Base-by-base conservation (phyloP, 805 yeast genomes). In the Priceomyces haplophilus region DNA sequence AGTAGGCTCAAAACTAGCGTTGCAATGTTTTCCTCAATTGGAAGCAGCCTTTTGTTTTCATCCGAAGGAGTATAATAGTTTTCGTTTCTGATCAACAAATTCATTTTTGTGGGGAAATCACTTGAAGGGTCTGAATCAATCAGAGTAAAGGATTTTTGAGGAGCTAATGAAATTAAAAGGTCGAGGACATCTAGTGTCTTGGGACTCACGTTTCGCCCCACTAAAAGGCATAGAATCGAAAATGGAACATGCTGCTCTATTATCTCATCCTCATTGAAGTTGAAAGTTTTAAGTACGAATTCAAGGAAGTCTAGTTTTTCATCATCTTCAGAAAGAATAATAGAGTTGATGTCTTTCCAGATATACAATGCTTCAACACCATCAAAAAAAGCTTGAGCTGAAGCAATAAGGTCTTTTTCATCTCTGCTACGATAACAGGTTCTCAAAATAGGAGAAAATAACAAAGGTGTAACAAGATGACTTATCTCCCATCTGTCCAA, bases 401-500 rank as follows among this genome's bases (percentile, higher is more conserved):
- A 74, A 36, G 71, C 71, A 31, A 85, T 45, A 0, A 84, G 64
- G 8, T 77, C 83, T 4, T 67, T 64, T 41, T 65, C 43, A 11
- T 51, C 53, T 38, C 35, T 45, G 45, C 38, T 39, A 43, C 43
- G 48, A 56, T 49, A 69, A 2, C 83, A 73, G 3, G 79, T 68
- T 41, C 62, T 50, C 38, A 93, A 61, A 2, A 87, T 68, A 0
- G 95, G 91, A 0, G 79, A 63, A 35, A 93, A 77, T 6, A 90
- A 60, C 19, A 68, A 62, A 0, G 96, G 95, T 0, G 89, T 80
- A 1, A 91, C 67, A 11, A 76, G 59, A 8, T 82, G 79, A 10
- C 97, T 95, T 33, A 93, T 82, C 61, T 93, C 99, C 98, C 98
- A 93, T 47, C 88, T 79, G 56, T 93, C 98, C 82, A 90, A 78